Evolutionary conservation across 2,329 filamentous ascomycete genomes (phyloP).

Genomic region (Neonectria magnoliae): DNA sequence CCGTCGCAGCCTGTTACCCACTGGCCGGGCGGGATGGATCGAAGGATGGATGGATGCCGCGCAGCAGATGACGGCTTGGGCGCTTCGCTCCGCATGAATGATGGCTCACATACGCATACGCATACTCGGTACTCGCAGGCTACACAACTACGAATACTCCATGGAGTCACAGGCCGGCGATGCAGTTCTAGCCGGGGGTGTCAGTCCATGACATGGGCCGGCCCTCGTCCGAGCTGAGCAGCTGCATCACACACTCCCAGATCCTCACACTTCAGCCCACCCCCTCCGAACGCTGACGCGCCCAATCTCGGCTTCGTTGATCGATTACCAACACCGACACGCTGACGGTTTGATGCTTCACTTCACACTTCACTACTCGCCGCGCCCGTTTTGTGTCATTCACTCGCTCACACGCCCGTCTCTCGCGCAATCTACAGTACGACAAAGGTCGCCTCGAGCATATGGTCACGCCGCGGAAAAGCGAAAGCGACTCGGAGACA

Average conservation of each 20-base stretch:
- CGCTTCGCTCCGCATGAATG: slow-evolving; percentile 5
- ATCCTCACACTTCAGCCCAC: slow-evolving; percentile 3
- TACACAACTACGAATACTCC: not conserved
- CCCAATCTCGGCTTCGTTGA: slow-evolving; percentile 2
- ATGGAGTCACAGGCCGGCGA: slow-evolving; percentile 6
- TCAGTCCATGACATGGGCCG: slow-evolving; percentile 1
- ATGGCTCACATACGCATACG: slow-evolving; percentile 1
- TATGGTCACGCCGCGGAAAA: not conserved
- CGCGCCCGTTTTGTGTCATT: not conserved
- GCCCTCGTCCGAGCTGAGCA: slow-evolving; percentile 16
- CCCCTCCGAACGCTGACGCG: slow-evolving; percentile 3
- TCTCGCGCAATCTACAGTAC: not conserved
- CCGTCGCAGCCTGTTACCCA: not conserved
- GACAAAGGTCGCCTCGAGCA: not conserved
- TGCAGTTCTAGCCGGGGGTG: not conserved
- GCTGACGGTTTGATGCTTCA: not conserved
- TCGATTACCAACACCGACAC: not conserved
- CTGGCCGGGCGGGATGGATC: not conserved
- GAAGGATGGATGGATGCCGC: not conserved
- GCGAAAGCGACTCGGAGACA: not conserved
- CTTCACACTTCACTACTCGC: not conserved
- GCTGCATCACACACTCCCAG: slow-evolving; percentile 4
- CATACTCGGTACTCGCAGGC: too few species aligned
- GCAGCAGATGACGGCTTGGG: not conserved
- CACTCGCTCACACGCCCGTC: not conserved